These are phyloP conservation scores for Cryptosporidium canis DNA, from an alignment of 169 alveolate species.

Conservation along the genomic window DNA sequence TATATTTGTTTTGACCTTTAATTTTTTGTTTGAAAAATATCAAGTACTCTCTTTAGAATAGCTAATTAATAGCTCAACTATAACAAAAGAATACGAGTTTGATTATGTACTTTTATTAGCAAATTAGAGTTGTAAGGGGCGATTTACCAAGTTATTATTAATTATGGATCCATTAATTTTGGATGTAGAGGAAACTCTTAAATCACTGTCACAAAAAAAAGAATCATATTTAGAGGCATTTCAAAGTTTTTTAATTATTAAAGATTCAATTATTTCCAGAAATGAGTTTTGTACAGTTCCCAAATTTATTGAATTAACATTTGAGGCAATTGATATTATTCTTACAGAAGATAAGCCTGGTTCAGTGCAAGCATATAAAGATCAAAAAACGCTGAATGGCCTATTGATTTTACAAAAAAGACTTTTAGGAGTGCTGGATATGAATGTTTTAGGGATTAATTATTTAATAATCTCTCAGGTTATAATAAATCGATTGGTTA, in stretches of 20 bases:
- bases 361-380: not conserved
- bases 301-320: not conserved
- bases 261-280: slow-evolving; percentile 1
- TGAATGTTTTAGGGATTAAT: slow-evolving; percentile 38
- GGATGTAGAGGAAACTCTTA: slow-evolving; percentile 39
- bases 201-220: not conserved
- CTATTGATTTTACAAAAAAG: slow-evolving; percentile 28
- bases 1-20: not conserved
- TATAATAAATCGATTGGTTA: slow-evolving; percentile 10
- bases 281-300: slow-evolving; percentile 27
- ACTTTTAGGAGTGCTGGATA: slow-evolving; percentile 21
- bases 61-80: not conserved
- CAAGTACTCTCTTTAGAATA: not conserved
- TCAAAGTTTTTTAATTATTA: slow-evolving; percentile 19
- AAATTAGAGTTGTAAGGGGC: not conserved
- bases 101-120: not conserved
- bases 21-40: not conserved
- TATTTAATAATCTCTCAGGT: slow-evolving; percentile 1
- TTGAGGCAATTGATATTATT: slow-evolving; percentile 28
- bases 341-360: not conserved
- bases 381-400: slow-evolving; percentile 6
- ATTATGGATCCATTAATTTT: slow-evolving; percentile 55
- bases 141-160: not conserved
- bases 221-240: slow-evolving; percentile 36
- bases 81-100: not conserved